Evolutionary conservation across 768 basidiomycete species (phyloP), one percentile per base, ranked within the genome.

Genomic region (Serendipita vermifera): DNA sequence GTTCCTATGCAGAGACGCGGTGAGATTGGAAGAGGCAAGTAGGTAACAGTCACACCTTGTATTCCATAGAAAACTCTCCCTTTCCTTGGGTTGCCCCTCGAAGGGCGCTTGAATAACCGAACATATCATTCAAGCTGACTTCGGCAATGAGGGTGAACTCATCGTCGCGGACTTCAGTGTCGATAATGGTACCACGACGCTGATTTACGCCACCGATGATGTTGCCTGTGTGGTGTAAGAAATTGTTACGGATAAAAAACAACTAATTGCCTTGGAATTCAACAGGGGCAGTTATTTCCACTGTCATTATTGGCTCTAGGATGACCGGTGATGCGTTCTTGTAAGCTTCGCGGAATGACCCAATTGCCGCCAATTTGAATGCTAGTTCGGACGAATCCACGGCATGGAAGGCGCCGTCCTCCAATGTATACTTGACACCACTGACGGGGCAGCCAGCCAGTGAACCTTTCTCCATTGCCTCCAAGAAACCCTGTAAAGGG

Each of bases 331-430:
- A 74, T 40, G 88, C 83, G 60, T 77, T 77, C 60, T 75, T 73
- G 75, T 86, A 98, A 3, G 83, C 81, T 64, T 98, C 94, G 55
- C 87, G 80, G 77, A 97, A 93, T 0, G 92, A 93, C 55, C 90
- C 86, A 36, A 94, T 83, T 3, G 88, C 82, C 4, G 89, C 87
- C 33, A 91, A 76, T 40, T 90, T 77, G 79, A 98, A 99, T 36
- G 96, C 93, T 62, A 97, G 70, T 68, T 98, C 96, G 56, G 88
- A 91, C 26, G 96, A 99, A 75, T 98, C 96, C 62, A 94, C 91
- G 7, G 82, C 77, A 69, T 99, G 96, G 69, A 80, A 87, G 5
- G 79, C 85, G 68, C 96, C 96, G 64, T 99, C 96, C 67, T 85
- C 82, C 43, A 98, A 71, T 7, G 97, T 80, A 65, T 97, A 78